These are phyloP conservation scores for Penicillium digitatum DNA, from an alignment of 2,329 filamentous ascomycete genomes.

Conservation along the genomic window DNA sequence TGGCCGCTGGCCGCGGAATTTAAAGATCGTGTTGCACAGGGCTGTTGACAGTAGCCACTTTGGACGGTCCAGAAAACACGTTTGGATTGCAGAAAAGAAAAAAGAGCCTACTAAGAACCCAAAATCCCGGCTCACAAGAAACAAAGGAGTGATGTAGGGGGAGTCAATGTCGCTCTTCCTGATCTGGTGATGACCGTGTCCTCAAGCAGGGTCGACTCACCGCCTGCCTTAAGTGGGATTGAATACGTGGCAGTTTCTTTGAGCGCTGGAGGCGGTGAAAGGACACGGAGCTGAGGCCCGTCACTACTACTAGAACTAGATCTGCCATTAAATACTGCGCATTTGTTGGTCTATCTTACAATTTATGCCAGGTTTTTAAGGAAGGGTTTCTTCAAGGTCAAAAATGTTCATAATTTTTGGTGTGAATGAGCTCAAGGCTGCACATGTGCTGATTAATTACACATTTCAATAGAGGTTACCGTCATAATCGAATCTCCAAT, in stretches of 20 bases:
- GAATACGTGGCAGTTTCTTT: constrained; percentile 8
- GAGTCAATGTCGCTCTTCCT: constrained; percentile 27
- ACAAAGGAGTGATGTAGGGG: constrained; percentile 25
- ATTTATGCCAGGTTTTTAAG: too few species aligned
- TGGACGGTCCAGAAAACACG: constrained; percentile 3
- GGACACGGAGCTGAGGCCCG: not conserved
- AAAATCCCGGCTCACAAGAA: constrained; percentile 16
- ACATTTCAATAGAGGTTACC: constrained; percentile 1
- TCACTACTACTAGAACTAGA: too few species aligned
- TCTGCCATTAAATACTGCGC: not conserved
- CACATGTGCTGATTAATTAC: constrained; percentile 1
- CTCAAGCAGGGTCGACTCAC: constrained; percentile 29
- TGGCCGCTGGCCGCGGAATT: constrained; percentile 30
- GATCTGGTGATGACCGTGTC: constrained; percentile 41
- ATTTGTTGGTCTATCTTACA: not conserved
- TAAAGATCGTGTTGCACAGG: constrained; percentile 26
- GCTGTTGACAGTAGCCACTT: constrained; percentile 12
- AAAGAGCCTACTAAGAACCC: constrained; percentile 3
- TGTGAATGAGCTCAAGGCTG: constrained; percentile 9
- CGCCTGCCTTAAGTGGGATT: constrained; percentile 24
- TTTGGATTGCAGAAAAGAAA: not conserved
- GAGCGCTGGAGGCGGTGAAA: constrained; percentile 19
- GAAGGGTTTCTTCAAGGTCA: not conserved
- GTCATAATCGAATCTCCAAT: constrained; percentile 12
- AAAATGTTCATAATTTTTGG: not conserved